Percentiles rank a stretch among this genome's conserved stretches.
Evolutionary conservation across 768 basidiomycete genomes (phyloP).

Genomic region (Kwoniella bestiolae): DNA sequence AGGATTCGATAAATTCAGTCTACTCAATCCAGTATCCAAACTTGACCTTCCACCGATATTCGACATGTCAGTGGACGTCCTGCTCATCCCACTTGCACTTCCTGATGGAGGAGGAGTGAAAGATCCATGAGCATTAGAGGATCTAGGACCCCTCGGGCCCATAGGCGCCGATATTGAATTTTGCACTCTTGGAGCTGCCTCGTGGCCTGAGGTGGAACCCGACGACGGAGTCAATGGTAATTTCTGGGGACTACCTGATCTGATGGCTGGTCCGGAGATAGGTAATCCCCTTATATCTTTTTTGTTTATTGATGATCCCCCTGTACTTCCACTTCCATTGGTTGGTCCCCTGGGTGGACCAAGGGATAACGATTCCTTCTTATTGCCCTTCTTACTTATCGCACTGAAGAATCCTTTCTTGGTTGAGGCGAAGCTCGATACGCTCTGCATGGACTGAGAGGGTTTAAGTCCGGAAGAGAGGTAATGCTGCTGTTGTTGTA

Average conservation of each 20-base stretch:
- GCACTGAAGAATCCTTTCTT: slow-evolving; percentile 46
- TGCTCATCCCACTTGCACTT: neutral
- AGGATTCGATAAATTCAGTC: slow-evolving; percentile 2
- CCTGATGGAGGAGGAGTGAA: slow-evolving; percentile 31
- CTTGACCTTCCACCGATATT: slow-evolving; percentile 23
- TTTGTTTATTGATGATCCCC: slow-evolving; percentile 22
- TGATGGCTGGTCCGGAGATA: slow-evolving; percentile 46
- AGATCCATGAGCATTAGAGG: slow-evolving; percentile 14
- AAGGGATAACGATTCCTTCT: slow-evolving; percentile 33
- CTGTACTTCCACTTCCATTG: neutral
- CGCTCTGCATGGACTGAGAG: slow-evolving; percentile 43
- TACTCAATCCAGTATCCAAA: slow-evolving; percentile 35
- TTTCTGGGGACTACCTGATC: slow-evolving; percentile 14
- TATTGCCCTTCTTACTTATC: slow-evolving; percentile 33
- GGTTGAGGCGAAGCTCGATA: slow-evolving; percentile 31
- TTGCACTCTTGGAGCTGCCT: slow-evolving; percentile 20
- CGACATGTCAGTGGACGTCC: neutral
- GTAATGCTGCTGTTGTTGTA: slow-evolving; percentile 36
- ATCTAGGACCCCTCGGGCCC: slow-evolving; percentile 40
- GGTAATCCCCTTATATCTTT: slow-evolving; percentile 48
- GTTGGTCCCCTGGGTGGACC: slow-evolving; percentile 27
- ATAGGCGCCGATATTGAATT: slow-evolving; percentile 27
- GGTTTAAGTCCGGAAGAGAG: slow-evolving; percentile 30
- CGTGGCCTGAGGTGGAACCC: neutral
- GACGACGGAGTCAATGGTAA: neutral